Evolutionary conservation across 176 grass and related monocot species (phyloP).

Genomic region (Avena atlantica): DNA sequence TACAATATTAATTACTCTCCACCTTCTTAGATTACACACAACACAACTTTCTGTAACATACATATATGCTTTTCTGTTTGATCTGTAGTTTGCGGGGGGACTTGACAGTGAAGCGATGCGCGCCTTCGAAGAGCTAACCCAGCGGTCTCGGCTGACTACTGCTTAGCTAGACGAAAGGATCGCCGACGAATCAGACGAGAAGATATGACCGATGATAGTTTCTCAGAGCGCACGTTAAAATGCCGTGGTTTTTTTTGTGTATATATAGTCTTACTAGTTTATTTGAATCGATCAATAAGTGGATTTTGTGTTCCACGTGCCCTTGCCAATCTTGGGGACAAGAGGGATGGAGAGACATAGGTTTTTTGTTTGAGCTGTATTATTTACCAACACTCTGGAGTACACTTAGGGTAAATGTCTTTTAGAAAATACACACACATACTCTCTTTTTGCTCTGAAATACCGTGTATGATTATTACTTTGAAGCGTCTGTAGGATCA

Average conservation of each 20-base stretch:
- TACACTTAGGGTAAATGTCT: not conserved
- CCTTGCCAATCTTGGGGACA: constrained; percentile 1
- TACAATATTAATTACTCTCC: not conserved
- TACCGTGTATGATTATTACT: not conserved
- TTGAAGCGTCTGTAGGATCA: not conserved
- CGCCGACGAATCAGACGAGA: not conserved
- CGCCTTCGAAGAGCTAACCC: constrained; percentile 71
- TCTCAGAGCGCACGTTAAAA: not conserved
- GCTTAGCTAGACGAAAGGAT: not conserved
- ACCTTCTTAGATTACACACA: not conserved
- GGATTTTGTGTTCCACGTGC: not conserved
- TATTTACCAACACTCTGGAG: not conserved
- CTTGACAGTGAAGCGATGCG: constrained; percentile 41
- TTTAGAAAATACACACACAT: not conserved
- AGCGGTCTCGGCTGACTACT: constrained; percentile 29
- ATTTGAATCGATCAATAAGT: not conserved
- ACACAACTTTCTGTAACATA: not conserved
- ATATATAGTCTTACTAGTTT: not conserved
- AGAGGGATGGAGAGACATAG: not conserved
- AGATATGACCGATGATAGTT: not conserved
- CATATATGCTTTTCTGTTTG: not conserved
- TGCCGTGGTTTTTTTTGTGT: not conserved
- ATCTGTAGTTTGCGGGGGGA: constrained; percentile 47
- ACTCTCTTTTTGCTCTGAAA: not conserved
- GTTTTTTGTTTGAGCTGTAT: no score